Base-by-base conservation (phyloP, 306 rosid genomes). In the Cercis canadensis region DNA sequence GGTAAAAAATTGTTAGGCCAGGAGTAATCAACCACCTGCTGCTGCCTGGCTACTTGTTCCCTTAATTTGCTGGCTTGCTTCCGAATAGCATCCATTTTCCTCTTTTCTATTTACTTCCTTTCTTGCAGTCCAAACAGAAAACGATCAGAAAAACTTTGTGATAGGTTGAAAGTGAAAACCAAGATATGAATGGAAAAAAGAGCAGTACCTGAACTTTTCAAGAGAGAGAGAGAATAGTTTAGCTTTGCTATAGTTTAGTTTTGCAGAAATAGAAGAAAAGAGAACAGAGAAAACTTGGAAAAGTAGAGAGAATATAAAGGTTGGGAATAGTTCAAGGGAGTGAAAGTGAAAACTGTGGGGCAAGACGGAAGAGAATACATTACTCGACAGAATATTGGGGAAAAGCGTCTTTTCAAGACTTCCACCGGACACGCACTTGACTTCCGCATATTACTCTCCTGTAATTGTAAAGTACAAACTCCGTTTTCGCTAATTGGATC, bases 11-110 rank as follows among this genome's bases (percentile, higher is more conserved):
- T 8, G 43, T 4, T 12, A 21, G 58, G 57, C 31, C 9, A 70
- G 11, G 63, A 40, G 67, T 43, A 29, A 67, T 21, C 4, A 51
- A 58, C 59, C 46, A 92, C 98, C 96, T 90, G 98, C 46, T 93
- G 98, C 69, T 93, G 98, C 75, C 60, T 88, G 4, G 97, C 97
- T 68, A 93, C 98, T 81, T 90, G 97, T 70, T 93, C 97, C 60
- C 97, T 87, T 39, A 90, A 84, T 79, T 84, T 93, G 79, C 82
- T 87, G 57, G 98, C 98, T 78, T 93, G 98, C 84, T 87, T 93
- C 66, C 96, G 72, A 64, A 93, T 87, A 50, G 96, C 92, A 68
- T 93, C 97, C 97, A 92, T 87, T 62, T 15, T 33, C 21, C 47
- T 24, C 33, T 4, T 19, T 5, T 33, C 11, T 8, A 74, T 13